phyloP scores from a whole-genome alignment of 768 basidiomycete genomes.

The Xerocomellus chrysenteron region DNA sequence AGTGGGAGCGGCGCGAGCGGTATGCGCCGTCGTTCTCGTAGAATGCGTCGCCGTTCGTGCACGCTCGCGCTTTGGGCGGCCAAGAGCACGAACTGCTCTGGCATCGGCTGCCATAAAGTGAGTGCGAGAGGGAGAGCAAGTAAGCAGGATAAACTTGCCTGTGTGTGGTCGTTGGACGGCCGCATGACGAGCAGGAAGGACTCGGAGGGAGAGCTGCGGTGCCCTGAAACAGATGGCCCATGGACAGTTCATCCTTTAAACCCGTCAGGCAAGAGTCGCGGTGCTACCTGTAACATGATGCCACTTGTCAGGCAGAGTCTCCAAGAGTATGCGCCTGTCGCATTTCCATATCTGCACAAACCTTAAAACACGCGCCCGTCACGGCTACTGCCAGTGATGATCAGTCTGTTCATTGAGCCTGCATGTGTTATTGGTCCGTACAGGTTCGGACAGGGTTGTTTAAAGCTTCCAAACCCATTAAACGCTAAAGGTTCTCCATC shows the following conservation, averaged over 20 bases:
- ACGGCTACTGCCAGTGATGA: no score
- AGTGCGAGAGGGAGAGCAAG: not conserved
- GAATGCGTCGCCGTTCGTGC: conserved; percentile 16
- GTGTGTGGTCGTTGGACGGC: not conserved
- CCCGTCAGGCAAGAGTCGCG: not conserved
- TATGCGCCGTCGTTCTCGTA: conserved; percentile 11
- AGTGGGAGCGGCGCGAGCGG: not conserved
- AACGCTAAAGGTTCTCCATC: no score
- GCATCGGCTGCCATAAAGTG: not conserved
- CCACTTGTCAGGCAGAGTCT: not conserved
- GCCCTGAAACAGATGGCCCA: not conserved
- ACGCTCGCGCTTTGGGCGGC: conserved; percentile 18
- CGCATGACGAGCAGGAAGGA: conserved; percentile 1
- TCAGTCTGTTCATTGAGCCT: no score
- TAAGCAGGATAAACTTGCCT: conserved; percentile 5
- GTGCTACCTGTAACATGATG: no score
- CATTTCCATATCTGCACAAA: no score
- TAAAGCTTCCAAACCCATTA: no score
- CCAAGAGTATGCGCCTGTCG: no score
- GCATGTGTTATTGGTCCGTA: no score
- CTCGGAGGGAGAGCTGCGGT: not conserved
- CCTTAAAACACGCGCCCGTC: no score
- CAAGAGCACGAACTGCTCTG: conserved; percentile 16
- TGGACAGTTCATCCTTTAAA: not conserved
- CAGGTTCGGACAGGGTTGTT: no score